These are phyloP conservation scores for Heliosperma pusillum DNA, from an alignment of 148 eudicot species.

Conservation along the genomic window DNA sequence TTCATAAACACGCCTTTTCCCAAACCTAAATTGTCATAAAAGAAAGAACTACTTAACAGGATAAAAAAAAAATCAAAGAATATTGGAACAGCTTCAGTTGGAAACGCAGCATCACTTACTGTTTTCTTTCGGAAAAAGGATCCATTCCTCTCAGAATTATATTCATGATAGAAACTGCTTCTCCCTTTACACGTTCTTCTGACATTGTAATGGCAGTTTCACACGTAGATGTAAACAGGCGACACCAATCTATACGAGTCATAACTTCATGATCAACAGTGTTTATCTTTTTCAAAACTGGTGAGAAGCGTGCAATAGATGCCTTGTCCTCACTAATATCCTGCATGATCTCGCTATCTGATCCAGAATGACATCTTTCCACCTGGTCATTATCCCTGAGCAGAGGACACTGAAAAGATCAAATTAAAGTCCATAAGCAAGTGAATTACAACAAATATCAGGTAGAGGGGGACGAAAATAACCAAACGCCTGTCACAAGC, in stretches of 20 bases:
- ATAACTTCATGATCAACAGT: slow-evolving; percentile 19
- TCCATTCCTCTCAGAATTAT: slow-evolving; percentile 50
- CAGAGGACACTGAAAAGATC: slow-evolving; percentile 80
- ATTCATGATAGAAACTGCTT: slow-evolving; percentile 66
- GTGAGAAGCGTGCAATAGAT: slow-evolving; percentile 20
- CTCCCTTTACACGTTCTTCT: slow-evolving; percentile 39
- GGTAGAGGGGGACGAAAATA: background rate
- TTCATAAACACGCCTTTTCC: slow-evolving; percentile 42
- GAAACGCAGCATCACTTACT: slow-evolving; percentile 42
- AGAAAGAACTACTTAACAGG: slow-evolving; percentile 7
- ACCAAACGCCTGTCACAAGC: background rate
- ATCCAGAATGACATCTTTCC: slow-evolving; percentile 36
- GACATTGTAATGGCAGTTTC: slow-evolving; percentile 30
- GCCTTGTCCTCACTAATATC: slow-evolving; percentile 23
- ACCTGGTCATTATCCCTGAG: slow-evolving; percentile 82
- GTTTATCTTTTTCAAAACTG: slow-evolving; percentile 11
- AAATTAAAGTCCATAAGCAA: slow-evolving; percentile 73
- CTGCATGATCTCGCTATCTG: slow-evolving; percentile 24
- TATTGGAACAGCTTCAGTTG: slow-evolving; percentile 2
- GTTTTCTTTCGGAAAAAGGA: slow-evolving; percentile 65
- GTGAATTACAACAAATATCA: slow-evolving; percentile 20
- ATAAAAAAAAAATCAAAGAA: slow-evolving; percentile 2
- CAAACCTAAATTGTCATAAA: slow-evolving; percentile 55
- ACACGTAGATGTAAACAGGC: slow-evolving; percentile 42
- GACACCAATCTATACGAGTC: slow-evolving; percentile 36